Evolutionary conservation across 192 early-diverging fungal genomes (phyloP).

Genomic region (Rhizoclosmatium globosum): DNA sequence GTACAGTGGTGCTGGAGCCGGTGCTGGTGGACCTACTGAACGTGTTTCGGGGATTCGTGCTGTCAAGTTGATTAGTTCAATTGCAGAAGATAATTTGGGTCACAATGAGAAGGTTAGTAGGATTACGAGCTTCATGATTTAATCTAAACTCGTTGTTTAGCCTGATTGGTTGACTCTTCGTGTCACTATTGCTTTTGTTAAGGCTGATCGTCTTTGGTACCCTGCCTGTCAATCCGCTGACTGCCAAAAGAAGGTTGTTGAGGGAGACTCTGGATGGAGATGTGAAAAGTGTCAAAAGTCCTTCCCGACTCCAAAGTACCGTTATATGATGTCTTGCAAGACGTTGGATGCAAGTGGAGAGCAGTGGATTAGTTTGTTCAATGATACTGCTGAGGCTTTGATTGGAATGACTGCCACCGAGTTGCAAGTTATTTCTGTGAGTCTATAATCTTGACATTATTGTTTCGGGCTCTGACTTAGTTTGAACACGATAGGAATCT

Average conservation of each 20-base stretch:
- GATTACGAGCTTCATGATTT: constrained; percentile 14
- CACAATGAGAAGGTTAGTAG: constrained; percentile 62
- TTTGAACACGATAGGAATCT: constrained; percentile 36
- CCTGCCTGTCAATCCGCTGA: constrained; percentile 80
- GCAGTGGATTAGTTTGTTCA: constrained; percentile 85
- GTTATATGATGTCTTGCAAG: constrained; percentile 75
- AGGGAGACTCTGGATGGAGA: constrained; percentile 75
- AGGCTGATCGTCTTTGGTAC: constrained; percentile 71
- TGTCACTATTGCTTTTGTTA: constrained; percentile 80
- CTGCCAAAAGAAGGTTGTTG: constrained; percentile 92
- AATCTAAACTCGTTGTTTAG: constrained; percentile 39
- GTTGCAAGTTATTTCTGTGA: constrained; percentile 66
- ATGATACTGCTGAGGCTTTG: constrained; percentile 77
- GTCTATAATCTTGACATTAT: constrained; percentile 2
- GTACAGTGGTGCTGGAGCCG: constrained; percentile 42
- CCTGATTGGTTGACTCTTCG: constrained; percentile 78
- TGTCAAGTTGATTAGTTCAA: constrained; percentile 71
- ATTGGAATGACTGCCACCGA: constrained; percentile 78
- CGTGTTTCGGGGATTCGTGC: constrained; percentile 44
- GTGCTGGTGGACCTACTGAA: constrained; percentile 36
- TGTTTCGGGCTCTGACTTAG: background rate
- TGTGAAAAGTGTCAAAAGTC: constrained; percentile 90
- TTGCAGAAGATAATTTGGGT: constrained; percentile 77
- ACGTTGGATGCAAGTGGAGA: constrained; percentile 83
- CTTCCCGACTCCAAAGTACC: constrained; percentile 68